Percentiles rank a stretch among this genome's conserved stretches.
phyloP scores from a whole-genome alignment of 345 rosid species.

The Salix viminalis region DNA sequence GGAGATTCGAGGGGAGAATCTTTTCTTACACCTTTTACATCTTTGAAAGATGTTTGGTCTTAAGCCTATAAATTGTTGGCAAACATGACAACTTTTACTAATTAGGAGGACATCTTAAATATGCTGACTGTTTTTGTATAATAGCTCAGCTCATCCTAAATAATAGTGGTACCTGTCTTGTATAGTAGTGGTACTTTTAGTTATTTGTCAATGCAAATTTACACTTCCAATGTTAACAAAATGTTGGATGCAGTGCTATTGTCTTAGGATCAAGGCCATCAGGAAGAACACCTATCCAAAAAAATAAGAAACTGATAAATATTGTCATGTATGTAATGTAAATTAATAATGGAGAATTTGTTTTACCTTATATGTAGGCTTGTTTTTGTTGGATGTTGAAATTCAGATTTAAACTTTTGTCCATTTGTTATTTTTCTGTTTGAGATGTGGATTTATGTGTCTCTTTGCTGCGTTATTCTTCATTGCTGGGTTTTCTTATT shows the following conservation, averaged over 20 bases:
- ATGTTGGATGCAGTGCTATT: neutral
- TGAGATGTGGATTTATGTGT: neutral
- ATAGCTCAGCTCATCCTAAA: neutral
- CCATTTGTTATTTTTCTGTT: neutral
- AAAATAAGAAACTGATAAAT: neutral
- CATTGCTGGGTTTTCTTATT: slow-evolving; percentile 10
- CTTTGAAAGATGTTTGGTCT: neutral
- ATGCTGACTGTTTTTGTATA: neutral
- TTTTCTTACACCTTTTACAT: neutral
- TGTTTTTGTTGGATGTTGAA: neutral
- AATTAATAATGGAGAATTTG: neutral
- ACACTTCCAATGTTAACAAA: neutral
- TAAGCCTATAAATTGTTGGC: neutral
- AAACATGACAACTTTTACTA: neutral
- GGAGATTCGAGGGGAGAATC: neutral
- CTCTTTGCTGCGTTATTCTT: slow-evolving; percentile 1
- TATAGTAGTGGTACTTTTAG: neutral
- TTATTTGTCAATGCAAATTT: neutral
- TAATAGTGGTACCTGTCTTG: neutral
- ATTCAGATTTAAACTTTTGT: neutral
- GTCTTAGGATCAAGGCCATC: no score
- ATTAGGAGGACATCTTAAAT: neutral
- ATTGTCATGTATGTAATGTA: neutral
- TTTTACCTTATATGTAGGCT: neutral
- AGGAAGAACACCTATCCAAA: no score